phyloP scores from a whole-genome alignment of 2,329 filamentous ascomycete genomes.

The Fusarium lyarnte region DNA sequence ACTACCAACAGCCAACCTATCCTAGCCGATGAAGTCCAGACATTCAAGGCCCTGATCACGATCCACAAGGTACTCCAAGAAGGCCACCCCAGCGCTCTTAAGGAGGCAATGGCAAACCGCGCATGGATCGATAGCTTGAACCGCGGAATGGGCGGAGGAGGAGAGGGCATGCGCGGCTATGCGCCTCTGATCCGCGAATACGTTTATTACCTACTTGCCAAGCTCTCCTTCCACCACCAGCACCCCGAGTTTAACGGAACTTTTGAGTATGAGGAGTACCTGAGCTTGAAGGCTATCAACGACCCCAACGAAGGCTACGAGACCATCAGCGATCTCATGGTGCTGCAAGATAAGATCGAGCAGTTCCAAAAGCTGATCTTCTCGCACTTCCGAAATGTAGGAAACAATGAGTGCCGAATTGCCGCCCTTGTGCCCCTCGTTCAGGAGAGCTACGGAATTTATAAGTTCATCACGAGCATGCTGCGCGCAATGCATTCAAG shows the following conservation, averaged over 20 bases:
- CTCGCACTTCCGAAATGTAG: slow-evolving; percentile 89
- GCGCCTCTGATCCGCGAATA: slow-evolving; percentile 95
- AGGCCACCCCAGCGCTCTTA: slow-evolving; percentile 86
- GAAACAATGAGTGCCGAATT: slow-evolving; percentile 96
- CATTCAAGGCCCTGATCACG: slow-evolving; percentile 97
- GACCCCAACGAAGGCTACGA: slow-evolving; percentile 98
- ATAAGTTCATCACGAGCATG: slow-evolving; percentile 99
- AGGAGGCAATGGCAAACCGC: slow-evolving; percentile 88
- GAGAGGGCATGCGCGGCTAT: slow-evolving; percentile 90
- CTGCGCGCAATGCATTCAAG: slow-evolving; percentile 95
- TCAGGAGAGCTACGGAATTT: slow-evolving; percentile 98
- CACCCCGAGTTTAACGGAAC: slow-evolving; percentile 98
- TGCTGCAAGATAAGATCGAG: slow-evolving; percentile 96
- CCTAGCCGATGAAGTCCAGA: slow-evolving; percentile 96
- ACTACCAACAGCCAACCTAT: slow-evolving; percentile 81
- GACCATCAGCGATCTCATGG: slow-evolving; percentile 96
- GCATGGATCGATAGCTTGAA: slow-evolving; percentile 94
- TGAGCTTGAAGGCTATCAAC: slow-evolving; percentile 97
- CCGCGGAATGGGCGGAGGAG: slow-evolving; percentile 80
- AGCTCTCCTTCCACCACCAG: slow-evolving; percentile 94
- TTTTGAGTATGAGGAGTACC: slow-evolving; percentile 99
- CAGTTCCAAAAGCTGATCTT: slow-evolving; percentile 99
- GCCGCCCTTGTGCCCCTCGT: slow-evolving; percentile 92
- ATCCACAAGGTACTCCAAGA: slow-evolving; percentile 98
- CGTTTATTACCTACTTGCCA: slow-evolving; percentile 92